Evolutionary conservation across 2,329 filamentous ascomycete species (phyloP), one percentile per base, ranked within the genome.

Genomic region (Clarireedia paspali): DNA sequence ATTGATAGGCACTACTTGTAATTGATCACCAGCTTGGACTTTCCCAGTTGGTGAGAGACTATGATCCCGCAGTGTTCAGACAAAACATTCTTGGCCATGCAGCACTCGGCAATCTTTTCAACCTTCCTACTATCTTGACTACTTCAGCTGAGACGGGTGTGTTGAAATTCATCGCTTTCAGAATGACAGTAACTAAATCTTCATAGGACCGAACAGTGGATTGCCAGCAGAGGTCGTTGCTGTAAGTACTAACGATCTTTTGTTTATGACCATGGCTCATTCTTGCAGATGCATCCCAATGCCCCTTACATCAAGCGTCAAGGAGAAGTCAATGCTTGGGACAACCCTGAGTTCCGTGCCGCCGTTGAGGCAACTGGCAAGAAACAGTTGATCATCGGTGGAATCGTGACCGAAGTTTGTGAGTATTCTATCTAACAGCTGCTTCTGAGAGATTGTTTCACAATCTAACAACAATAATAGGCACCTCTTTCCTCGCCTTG

Each of bases 311-410:
- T 91, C 66, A 75, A 78, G 63, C 82, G 87, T 38, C 77, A 85
- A 59, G 87, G 87, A 40, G 84, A 91, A 66, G 85, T 91, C 64
- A 80, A 89, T 66, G 87, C 87, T 2, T 89, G 85, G 87, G 88
- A 91, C 67, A 89, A 88, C 63, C 62, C 76, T 2, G 80, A 87
- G 0, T 89, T 91, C 73, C 78, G 78, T 38, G 74, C 74, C 1
- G 86, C 87, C 2, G 76, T 91, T 59, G 72, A 77, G 60, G 84
- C 84, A 1, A 80, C 84, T 4, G 80, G 80, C 57, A 84, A 82
- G 68, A 82, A 77, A 30, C 88, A 91, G 68, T 74, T 91, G 63
- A 87, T 91, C 65, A 70, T 91, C 15, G 85, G 76, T 2, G 86
- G 87, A 6, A 88, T 90, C 64, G 78, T 81, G 2, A 90, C 87